phyloP scores from a whole-genome alignment of 192 early-diverging fungal species.

The Entomortierella beljakovae region DNA sequence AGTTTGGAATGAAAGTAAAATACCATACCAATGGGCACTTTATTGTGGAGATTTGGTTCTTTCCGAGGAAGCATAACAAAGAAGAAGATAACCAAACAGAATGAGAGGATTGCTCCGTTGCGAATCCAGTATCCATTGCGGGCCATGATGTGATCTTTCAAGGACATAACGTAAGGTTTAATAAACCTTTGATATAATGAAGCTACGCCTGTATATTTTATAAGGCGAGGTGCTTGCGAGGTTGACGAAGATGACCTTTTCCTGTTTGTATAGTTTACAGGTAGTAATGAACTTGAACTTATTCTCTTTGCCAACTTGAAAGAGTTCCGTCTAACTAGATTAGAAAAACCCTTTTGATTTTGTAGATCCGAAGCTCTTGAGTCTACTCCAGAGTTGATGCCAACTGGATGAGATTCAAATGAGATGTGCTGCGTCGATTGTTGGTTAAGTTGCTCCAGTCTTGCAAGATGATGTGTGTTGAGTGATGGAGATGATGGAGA shows the following conservation, averaged over 20 bases:
- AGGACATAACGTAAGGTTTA: conserved; percentile 21
- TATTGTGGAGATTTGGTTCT: conserved; percentile 33
- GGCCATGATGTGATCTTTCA: conserved; percentile 47
- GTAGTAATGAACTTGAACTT: conserved; percentile 33
- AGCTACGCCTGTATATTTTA: neutral
- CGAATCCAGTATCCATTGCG: conserved; percentile 55
- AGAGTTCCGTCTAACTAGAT: conserved; percentile 29
- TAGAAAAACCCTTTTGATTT: neutral
- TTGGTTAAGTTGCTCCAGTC: neutral
- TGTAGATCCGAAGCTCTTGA: no score
- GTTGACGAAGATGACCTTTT: neutral
- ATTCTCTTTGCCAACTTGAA: conserved; percentile 26
- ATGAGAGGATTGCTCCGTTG: conserved; percentile 46
- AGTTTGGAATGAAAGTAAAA: neutral
- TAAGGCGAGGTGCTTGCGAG: neutral
- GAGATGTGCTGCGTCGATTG: neutral
- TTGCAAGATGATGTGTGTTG: neutral
- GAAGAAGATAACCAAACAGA: conserved; percentile 44
- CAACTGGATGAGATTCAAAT: no score
- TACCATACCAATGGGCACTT: conserved; percentile 16
- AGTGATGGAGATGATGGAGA: neutral
- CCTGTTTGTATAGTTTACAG: conserved; percentile 33
- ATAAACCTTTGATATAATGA: neutral
- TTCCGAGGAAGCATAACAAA: conserved; percentile 48
- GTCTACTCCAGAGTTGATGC: no score